Evolutionary conservation across 2,329 filamentous ascomycete genomes (phyloP).

Genomic region (Nemania abortiva): DNA sequence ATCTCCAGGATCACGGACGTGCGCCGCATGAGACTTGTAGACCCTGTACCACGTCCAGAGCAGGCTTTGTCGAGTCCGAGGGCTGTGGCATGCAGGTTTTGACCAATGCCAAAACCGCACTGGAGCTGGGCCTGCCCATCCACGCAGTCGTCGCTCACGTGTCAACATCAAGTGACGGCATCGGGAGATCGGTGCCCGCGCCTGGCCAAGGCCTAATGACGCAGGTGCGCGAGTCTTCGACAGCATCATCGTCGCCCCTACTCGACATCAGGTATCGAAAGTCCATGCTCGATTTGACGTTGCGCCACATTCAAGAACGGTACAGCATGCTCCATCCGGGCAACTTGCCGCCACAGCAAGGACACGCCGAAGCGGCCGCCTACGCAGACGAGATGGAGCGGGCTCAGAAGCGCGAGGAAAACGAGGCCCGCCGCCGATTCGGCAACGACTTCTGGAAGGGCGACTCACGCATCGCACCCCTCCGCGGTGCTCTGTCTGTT

Average conservation of each 20-base stretch:
- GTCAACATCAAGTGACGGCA: not conserved
- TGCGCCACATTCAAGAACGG: constrained; percentile 40
- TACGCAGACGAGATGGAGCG: not conserved
- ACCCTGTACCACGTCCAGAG: not conserved
- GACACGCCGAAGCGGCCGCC: not conserved
- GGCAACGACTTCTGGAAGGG: not conserved
- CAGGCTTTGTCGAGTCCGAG: not conserved
- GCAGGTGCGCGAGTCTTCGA: not conserved
- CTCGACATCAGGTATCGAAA: not conserved
- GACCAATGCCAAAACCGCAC: not conserved
- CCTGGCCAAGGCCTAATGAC: not conserved
- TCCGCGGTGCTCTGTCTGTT: not conserved
- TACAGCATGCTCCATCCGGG: constrained; percentile 50
- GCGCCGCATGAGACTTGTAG: no score
- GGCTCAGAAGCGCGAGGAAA: not conserved
- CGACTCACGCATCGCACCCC: not conserved
- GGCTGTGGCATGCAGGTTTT: not conserved
- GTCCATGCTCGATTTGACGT: constrained; percentile 18
- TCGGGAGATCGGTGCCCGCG: not conserved
- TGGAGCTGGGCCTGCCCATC: not conserved
- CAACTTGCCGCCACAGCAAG: not conserved
- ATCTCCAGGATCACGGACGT: no score
- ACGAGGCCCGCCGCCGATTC: not conserved
- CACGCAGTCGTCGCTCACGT: not conserved
- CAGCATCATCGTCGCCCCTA: not conserved